These are phyloP conservation scores for Calcarisporium arbuscula DNA, from an alignment of 2,329 filamentous ascomycete species.

Conservation along the genomic window DNA sequence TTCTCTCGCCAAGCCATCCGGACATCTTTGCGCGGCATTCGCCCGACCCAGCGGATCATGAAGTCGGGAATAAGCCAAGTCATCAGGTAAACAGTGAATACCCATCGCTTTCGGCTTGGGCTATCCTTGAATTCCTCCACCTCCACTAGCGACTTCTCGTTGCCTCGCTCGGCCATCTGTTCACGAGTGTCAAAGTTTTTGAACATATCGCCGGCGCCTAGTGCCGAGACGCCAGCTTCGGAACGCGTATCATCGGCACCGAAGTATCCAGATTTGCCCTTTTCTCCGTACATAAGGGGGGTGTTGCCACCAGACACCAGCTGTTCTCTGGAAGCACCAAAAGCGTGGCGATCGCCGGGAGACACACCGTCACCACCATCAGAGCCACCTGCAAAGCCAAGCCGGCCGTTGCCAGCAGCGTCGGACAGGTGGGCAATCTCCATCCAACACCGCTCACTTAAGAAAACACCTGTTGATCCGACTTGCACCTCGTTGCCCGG, in stretches of 20 bases:
- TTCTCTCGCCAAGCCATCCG: constrained; percentile 95
- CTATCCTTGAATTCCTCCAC: constrained; percentile 79
- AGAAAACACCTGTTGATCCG: constrained; percentile 87
- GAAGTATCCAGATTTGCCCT: constrained; percentile 73
- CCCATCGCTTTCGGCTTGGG: constrained; percentile 80
- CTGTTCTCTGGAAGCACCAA: constrained; percentile 57
- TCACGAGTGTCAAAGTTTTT: constrained; percentile 90
- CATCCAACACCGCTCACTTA: constrained; percentile 94
- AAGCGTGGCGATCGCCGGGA: constrained; percentile 53
- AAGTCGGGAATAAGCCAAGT: constrained; percentile 90
- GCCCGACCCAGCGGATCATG: constrained; percentile 65
- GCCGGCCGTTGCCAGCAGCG: constrained; percentile 43
- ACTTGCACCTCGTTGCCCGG: constrained; percentile 84
- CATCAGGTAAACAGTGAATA: constrained; percentile 73
- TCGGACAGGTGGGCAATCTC: constrained; percentile 75
- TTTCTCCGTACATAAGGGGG: constrained; percentile 65
- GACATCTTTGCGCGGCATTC: constrained; percentile 89
- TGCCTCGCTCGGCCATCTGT: constrained; percentile 91
- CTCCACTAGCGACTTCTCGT: constrained; percentile 83
- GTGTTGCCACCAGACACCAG: constrained; percentile 46
- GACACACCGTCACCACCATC: constrained; percentile 58
- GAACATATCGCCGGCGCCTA: constrained; percentile 95
- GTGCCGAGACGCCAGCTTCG: constrained; percentile 85
- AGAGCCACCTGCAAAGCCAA: constrained; percentile 30
- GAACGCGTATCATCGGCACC: constrained; percentile 79